These are phyloP conservation scores for Lepraria neglecta DNA, from an alignment of 495 filamentous ascomycete species.

Conservation along the genomic window DNA sequence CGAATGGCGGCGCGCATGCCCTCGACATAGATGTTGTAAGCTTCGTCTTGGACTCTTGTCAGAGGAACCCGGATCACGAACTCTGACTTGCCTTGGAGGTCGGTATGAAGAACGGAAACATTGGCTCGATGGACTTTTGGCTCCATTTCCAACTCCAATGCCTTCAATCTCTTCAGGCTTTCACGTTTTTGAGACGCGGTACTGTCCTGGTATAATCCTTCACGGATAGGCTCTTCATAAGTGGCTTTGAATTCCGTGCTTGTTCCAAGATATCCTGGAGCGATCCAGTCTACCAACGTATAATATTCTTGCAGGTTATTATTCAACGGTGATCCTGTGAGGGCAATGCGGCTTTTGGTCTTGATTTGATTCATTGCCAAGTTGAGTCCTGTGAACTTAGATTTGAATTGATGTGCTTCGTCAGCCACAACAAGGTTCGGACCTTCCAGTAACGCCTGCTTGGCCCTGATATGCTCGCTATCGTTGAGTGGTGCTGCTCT, in stretches of 20 bases:
- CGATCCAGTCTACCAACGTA: slow-evolving; percentile 82
- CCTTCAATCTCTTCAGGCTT: slow-evolving; percentile 58
- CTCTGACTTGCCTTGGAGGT: slow-evolving; percentile 68
- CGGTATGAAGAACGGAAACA: slow-evolving; percentile 55
- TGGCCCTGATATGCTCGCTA: slow-evolving; percentile 36
- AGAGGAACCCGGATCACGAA: slow-evolving; percentile 71
- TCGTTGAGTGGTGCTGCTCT: slow-evolving; percentile 30
- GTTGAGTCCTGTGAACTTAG: slow-evolving; percentile 46
- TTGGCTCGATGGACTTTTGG: slow-evolving; percentile 77
- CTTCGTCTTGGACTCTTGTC: slow-evolving; percentile 55
- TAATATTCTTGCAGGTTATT: slow-evolving; percentile 82
- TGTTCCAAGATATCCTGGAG: slow-evolving; percentile 68
- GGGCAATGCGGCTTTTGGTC: slow-evolving; percentile 69
- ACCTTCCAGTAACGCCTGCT: slow-evolving; percentile 45
- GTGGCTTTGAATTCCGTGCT: slow-evolving; percentile 56
- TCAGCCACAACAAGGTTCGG: slow-evolving; percentile 80
- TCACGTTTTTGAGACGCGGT: slow-evolving; percentile 43
- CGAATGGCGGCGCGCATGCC: slow-evolving; percentile 29
- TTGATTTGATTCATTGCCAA: slow-evolving; percentile 49
- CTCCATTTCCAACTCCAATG: slow-evolving; percentile 62
- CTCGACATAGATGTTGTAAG: slow-evolving; percentile 57
- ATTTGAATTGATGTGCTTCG: slow-evolving; percentile 80
- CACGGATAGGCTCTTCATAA: slow-evolving; percentile 66
- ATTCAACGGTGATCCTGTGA: slow-evolving; percentile 80
- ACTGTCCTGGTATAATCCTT: slow-evolving; percentile 64